Conservation (phyloP, 768 basidiomycete species). For the Pleurotus sapidus region DNA sequence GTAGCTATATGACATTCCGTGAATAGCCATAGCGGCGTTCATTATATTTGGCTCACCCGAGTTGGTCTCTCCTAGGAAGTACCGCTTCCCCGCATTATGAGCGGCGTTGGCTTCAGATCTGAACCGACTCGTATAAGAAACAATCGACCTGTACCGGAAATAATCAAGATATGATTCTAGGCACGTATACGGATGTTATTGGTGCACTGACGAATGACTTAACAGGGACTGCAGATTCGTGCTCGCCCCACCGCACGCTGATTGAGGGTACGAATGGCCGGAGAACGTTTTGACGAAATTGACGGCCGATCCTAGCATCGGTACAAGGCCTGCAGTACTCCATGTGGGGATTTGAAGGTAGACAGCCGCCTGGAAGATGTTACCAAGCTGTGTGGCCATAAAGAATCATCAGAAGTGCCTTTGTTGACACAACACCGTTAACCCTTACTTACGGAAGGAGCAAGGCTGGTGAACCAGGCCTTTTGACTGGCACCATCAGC, state of each 20-base stretch:
- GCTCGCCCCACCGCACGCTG: slow-evolving; percentile 31
- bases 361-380: slow-evolving; percentile 34
- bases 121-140: slow-evolving; percentile 29
- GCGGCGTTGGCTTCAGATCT: slow-evolving; percentile 28
- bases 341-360: slow-evolving; percentile 19
- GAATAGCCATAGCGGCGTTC: too few relatives aligned
- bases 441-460: slow-evolving; percentile 20
- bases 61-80: slow-evolving; percentile 38
- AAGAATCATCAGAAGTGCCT: background rate
- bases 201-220: slow-evolving; percentile 28
- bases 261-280: slow-evolving; percentile 34
- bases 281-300: slow-evolving; percentile 27
- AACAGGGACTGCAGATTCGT: slow-evolving; percentile 30
- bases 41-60: slow-evolving; percentile 21
- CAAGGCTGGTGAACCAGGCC: slow-evolving; percentile 26
- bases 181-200: background rate
- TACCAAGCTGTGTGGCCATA: slow-evolving; percentile 21
- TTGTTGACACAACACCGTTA: background rate
- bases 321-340: slow-evolving; percentile 26
- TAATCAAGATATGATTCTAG: slow-evolving; percentile 6
- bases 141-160: slow-evolving; percentile 23
- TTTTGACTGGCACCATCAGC: slow-evolving; percentile 29
- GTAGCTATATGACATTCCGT: slow-evolving; percentile 23
- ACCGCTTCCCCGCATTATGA: slow-evolving; percentile 26
- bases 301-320: slow-evolving; percentile 24